These are phyloP conservation scores for Cryphonectria nitschkei DNA, from an alignment of 2,329 filamentous ascomycete species.

Conservation along the genomic window DNA sequence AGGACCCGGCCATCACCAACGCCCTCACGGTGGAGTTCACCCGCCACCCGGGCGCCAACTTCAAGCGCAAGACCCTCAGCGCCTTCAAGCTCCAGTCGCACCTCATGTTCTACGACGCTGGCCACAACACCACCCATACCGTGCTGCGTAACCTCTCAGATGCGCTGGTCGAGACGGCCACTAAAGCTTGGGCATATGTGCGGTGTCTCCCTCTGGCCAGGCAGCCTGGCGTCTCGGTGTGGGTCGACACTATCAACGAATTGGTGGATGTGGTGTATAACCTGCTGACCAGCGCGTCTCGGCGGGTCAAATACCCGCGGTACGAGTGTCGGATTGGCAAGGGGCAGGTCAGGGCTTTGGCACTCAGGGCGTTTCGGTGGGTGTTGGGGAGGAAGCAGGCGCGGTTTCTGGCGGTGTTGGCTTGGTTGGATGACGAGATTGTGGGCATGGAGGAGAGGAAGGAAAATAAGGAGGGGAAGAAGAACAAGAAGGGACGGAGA, in stretches of 20 bases:
- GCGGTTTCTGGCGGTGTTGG: conserved; percentile 64
- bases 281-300: conserved; percentile 62
- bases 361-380: conserved; percentile 68
- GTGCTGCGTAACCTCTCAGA: conserved; percentile 75
- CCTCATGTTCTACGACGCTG: conserved; percentile 79
- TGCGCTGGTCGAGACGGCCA: conserved; percentile 77
- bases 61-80: conserved; percentile 77
- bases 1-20: conserved; percentile 59
- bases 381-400: conserved; percentile 75
- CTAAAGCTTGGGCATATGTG: conserved; percentile 70
- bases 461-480: not conserved
- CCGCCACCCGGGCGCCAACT: conserved; percentile 73
- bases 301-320: conserved; percentile 48
- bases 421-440: conserved; percentile 65
- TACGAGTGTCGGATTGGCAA: conserved; percentile 65
- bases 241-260: conserved; percentile 64
- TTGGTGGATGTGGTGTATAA: conserved; percentile 66
- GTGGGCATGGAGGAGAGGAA: conserved; percentile 39
- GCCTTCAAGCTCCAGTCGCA: conserved; percentile 85
- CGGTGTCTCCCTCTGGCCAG: conserved; percentile 60
- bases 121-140: conserved; percentile 71
- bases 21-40: conserved; percentile 79
- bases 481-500: not conserved
- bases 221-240: conserved; percentile 59
- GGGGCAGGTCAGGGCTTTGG: conserved; percentile 65